Percentiles rank a stretch among this genome's conserved stretches.
Evolutionary conservation across 164 flowering plant genomes (phyloP).

Genomic region (Brasenia schreberi): DNA sequence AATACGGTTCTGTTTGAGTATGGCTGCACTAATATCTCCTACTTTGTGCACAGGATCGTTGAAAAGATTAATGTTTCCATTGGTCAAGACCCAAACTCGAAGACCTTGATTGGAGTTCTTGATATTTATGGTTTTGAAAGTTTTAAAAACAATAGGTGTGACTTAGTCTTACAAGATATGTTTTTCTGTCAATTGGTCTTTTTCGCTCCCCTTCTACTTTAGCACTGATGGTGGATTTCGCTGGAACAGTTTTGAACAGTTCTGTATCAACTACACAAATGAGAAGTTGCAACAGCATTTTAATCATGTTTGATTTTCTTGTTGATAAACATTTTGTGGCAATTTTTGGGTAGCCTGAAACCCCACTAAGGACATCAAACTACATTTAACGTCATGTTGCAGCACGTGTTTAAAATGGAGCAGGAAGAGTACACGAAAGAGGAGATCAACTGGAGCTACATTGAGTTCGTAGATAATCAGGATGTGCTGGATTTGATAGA

Average conservation of each 20-base stretch:
- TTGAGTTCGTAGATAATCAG: conserved; percentile 96
- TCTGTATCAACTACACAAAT: conserved; percentile 93
- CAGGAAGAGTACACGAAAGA: conserved; percentile 97
- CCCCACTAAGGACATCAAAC: neutral
- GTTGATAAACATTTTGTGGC: neutral
- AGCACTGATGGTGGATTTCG: neutral
- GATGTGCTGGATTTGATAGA: conserved; percentile 94
- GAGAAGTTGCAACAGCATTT: conserved; percentile 98
- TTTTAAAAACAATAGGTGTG: conserved; percentile 84
- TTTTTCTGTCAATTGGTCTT: neutral
- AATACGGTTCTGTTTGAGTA: neutral
- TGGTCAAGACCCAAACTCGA: conserved; percentile 96
- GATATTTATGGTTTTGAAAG: conserved; percentile 99
- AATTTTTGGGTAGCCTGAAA: neutral
- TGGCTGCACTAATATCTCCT: neutral
- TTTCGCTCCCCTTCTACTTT: neutral
- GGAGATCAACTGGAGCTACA: conserved; percentile 94
- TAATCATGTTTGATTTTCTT: conserved; percentile 54
- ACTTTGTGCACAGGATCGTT: neutral
- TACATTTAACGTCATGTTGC: neutral
- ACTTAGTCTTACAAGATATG: neutral
- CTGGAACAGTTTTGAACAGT: conserved; percentile 82
- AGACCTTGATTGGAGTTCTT: conserved; percentile 87
- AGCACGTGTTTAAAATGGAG: conserved; percentile 98
- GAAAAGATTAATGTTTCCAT: conserved; percentile 85